Conservation (phyloP, 2,329 filamentous ascomycete species). For the Diaporthe australafricana region DNA sequence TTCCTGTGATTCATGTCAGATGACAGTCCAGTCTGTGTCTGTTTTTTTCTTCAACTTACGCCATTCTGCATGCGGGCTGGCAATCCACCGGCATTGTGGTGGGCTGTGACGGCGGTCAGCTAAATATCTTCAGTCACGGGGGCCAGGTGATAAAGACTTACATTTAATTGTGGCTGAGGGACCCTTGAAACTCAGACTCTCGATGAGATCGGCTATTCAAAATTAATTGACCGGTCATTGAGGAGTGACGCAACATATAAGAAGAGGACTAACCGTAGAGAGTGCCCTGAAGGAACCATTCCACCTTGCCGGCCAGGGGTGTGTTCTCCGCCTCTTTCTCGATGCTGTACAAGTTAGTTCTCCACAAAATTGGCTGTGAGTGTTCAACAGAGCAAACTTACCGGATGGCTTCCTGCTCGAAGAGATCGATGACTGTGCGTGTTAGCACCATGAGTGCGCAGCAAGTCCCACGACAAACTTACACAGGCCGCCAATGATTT, state of each 20-base stretch:
- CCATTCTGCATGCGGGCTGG: slow-evolving; percentile 51
- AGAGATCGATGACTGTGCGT: slow-evolving; percentile 65
- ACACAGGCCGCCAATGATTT: slow-evolving; percentile 60
- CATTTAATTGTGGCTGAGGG: slow-evolving; percentile 62
- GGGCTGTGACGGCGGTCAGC: slow-evolving; percentile 45
- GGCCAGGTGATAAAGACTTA: slow-evolving; percentile 11
- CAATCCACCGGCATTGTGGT: slow-evolving; percentile 59
- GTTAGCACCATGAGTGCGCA: too few relatives aligned
- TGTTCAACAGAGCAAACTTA: too few relatives aligned
- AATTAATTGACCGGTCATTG: too few relatives aligned
- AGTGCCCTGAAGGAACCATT: slow-evolving; percentile 92
- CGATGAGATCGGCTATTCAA: slow-evolving; percentile 62
- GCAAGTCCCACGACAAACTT: too few relatives aligned
- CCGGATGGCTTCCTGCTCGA: slow-evolving; percentile 77
- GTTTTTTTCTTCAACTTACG: slow-evolving; percentile 39
- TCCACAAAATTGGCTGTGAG: too few relatives aligned
- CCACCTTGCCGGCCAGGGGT: slow-evolving; percentile 76
- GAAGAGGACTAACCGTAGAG: slow-evolving; percentile 66
- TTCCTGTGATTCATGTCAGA: slow-evolving; percentile 37
- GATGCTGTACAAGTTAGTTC: slow-evolving; percentile 57
- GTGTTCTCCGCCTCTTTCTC: slow-evolving; percentile 77
- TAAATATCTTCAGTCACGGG: not conserved
- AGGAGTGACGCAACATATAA: too few relatives aligned
- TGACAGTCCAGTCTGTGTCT: too few relatives aligned
- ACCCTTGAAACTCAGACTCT: slow-evolving; percentile 60